Percentiles rank a stretch among this genome's conserved stretches.
These are phyloP conservation scores for Aspergillus sp. DNA, from an alignment of 2,329 filamentous ascomycete species.

Conservation along the genomic window DNA sequence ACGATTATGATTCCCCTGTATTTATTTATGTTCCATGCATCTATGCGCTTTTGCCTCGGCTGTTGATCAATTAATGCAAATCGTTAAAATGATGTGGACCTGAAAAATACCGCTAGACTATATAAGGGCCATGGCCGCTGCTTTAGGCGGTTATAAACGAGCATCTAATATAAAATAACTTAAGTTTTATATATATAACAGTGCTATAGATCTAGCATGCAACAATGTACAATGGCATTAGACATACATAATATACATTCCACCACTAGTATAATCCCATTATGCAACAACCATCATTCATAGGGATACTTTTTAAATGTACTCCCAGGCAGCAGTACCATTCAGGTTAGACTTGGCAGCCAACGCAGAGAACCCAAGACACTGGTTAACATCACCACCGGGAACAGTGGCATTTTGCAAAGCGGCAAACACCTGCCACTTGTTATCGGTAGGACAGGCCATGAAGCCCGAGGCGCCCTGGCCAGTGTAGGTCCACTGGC, in stretches of 20 bases:
- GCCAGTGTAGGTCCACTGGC: constrained; percentile 22
- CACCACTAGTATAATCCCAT: neutral
- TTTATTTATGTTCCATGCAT: neutral
- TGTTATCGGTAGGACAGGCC: constrained; percentile 29
- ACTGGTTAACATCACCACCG: constrained; percentile 28
- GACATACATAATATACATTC: neutral
- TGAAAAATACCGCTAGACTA: no score
- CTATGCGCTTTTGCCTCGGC: neutral
- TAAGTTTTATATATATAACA: no score
- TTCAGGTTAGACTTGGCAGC: constrained; percentile 17
- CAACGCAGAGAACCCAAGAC: constrained; percentile 30
- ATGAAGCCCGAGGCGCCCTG: constrained; percentile 33
- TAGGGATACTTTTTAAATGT: constrained; percentile 18
- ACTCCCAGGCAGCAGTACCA: constrained; percentile 30
- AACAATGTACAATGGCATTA: no score
- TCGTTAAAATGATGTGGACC: no score
- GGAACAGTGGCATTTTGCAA: constrained; percentile 32
- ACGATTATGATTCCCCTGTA: constrained; percentile 23
- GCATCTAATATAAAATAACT: no score
- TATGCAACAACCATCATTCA: neutral
- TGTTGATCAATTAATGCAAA: neutral
- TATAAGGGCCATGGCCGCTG: no score
- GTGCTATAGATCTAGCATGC: no score
- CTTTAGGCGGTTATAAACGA: no score
- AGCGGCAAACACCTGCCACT: constrained; percentile 34